Evolutionary conservation across 768 basidiomycete genomes (phyloP), one percentile per base, ranked within the genome.

Genomic region (Mycena crocata): DNA sequence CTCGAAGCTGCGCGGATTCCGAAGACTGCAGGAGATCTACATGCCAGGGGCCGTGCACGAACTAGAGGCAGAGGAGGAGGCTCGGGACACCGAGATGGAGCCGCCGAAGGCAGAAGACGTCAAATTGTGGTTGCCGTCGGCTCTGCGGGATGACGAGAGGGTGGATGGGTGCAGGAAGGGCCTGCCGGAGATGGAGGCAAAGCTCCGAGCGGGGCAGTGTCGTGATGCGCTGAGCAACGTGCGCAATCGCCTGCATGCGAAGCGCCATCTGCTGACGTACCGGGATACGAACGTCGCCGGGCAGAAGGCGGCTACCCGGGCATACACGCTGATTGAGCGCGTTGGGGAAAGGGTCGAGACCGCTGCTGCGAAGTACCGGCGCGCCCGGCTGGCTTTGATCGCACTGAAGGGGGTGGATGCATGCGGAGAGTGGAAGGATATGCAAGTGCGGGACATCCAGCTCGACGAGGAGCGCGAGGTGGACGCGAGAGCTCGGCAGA

Each of bases 71-170:
- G 63, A 32, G 23, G 68, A 69, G 30, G 50, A 64, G 26, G 21
- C 48, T 6, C 32, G 64, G n/a, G 57, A 58, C 37, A 5, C 21
- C 1, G 51, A 59, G 2, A 4, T 6, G 23, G 35, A 24, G 0
- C n/a, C 64, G 7, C 40, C 44, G 1, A 46, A 37, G 37, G 68
- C 67, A 23, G 71, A 66, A 42, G 45, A 42, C 39, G 46, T 66
- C 26, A 57, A 50, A 32, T 40, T 70, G 3, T 70, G 59, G 59
- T n/a, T 70, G 15, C 65, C 60, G 12, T 70, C 65, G 1, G 54
- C 57, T 0, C 14, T 70, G 31, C 35, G 44, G 5, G n/a, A 10
- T 5, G 46, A 8, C 4, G 21, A 46, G 17, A 52, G 68, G 3
- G 14, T 26, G 0, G 3, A 48, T 3, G 49, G 28, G 28, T 60